A percentile compares a stretch with the other conserved stretches of the same genome.
Conservation (phyloP, 805 yeast species). For the Debaryomyces castellii region DNA sequence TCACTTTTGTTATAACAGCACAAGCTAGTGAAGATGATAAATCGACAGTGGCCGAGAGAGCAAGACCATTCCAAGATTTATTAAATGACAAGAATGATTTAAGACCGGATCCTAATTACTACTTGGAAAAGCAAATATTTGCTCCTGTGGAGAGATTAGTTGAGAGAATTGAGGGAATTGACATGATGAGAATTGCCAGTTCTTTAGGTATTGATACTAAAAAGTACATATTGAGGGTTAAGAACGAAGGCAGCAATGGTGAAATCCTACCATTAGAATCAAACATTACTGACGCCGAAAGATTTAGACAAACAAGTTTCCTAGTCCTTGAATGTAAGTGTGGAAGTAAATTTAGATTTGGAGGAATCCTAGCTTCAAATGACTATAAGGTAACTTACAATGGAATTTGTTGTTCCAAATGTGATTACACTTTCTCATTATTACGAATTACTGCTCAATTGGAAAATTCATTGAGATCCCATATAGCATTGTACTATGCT, state of each 20-base stretch:
- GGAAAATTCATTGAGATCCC: constrained; percentile 67
- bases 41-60: constrained; percentile 68
- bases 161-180: constrained; percentile 84
- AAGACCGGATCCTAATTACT: constrained; percentile 73
- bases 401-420: constrained; percentile 70
- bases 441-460: constrained; percentile 67
- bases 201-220: constrained; percentile 76
- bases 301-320: constrained; percentile 66
- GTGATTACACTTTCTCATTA: constrained; percentile 52
- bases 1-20: constrained; percentile 76
- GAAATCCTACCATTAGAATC: constrained; percentile 76
- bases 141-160: constrained; percentile 89
- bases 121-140: constrained; percentile 83
- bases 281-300: constrained; percentile 74
- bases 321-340: constrained; percentile 65
- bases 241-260: constrained; percentile 33
- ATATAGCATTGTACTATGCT: constrained; percentile 76
- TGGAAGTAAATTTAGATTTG: constrained; percentile 59
- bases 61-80: constrained; percentile 78
- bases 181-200: constrained; percentile 71
- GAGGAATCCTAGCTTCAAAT: constrained; percentile 68
- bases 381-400: constrained; percentile 60
- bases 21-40: constrained; percentile 35
- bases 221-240: constrained; percentile 50
- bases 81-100: constrained; percentile 49